phyloP scores from a whole-genome alignment of 495 filamentous ascomycete species.

The Penicillium antarcticum region DNA sequence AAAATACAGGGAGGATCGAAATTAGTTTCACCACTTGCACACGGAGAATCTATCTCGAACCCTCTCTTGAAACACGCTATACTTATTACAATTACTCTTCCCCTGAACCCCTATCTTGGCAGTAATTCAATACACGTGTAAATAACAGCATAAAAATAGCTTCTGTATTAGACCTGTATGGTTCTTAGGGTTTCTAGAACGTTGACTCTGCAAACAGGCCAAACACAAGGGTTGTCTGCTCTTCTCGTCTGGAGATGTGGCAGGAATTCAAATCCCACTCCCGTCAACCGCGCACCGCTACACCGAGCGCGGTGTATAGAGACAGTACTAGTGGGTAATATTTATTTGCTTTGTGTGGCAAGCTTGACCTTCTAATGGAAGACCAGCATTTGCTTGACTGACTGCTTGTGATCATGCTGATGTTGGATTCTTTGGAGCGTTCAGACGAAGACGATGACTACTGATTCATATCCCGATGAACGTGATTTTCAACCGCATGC shows the following conservation, averaged over 20 bases:
- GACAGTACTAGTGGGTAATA: constrained; percentile 9
- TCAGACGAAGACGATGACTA: background rate
- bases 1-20: background rate
- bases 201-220: constrained; percentile 2
- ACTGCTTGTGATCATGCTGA: constrained; percentile 6
- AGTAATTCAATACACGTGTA: constrained; percentile 6
- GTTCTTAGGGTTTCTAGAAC: constrained; percentile 3
- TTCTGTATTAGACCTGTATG: constrained; percentile 8
- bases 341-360: constrained; percentile 2
- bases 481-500: background rate
- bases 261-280: constrained; percentile 1
- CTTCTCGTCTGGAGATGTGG: constrained; percentile 4
- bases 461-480: background rate
- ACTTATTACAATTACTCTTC: constrained; percentile 10
- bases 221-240: constrained; percentile 3
- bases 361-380: constrained; percentile 1
- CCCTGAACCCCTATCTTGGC: constrained; percentile 7
- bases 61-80: constrained; percentile 15
- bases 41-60: constrained; percentile 17
- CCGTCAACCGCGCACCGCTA: background rate
- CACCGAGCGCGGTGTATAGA: constrained; percentile 3
- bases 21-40: constrained; percentile 16
- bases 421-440: background rate
- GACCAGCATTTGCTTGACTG: constrained; percentile 4
- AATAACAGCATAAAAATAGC: constrained; percentile 12